Percentiles rank a stretch among this genome's conserved stretches.
Evolutionary conservation across 2,329 filamentous ascomycete species (phyloP).

Genomic region (Calonectria hongkongensis): DNA sequence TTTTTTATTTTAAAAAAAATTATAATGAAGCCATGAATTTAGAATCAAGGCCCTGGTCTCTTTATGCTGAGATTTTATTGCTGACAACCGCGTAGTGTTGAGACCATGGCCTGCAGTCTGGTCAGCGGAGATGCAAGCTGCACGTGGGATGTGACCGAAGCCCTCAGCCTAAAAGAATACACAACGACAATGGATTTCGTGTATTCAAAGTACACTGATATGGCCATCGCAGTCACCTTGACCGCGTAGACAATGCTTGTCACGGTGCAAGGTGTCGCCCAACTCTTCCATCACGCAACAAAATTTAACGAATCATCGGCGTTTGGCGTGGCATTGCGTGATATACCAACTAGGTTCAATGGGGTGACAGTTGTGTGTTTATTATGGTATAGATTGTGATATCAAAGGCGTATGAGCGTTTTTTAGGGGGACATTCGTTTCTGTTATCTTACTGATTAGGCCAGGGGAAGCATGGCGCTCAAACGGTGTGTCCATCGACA

Average conservation of each 20-base stretch:
- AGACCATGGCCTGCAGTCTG: not conserved
- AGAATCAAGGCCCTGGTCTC: no score
- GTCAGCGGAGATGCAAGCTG: not conserved
- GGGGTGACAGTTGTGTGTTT: no score
- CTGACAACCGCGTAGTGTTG: not conserved
- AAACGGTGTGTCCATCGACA: no score
- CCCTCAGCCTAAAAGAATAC: not conserved
- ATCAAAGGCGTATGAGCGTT: no score
- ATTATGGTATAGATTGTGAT: no score
- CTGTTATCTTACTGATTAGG: no score
- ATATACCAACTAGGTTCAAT: no score
- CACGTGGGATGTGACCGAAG: constrained; percentile 6
- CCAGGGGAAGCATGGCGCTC: no score
- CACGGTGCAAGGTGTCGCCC: not conserved
- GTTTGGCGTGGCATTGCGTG: no score
- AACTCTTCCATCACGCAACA: not conserved
- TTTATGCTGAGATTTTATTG: not conserved
- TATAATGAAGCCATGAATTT: no score
- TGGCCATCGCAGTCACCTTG: not conserved
- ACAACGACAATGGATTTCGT: not conserved
- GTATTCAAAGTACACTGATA: not conserved
- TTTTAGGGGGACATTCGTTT: no score
- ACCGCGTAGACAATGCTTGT: not conserved
- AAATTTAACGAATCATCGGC: not conserved
- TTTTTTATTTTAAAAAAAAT: no score